A percentile compares a stretch with the other conserved stretches of the same genome.
Evolutionary conservation across 2,329 filamentous ascomycete genomes (phyloP).

Genomic region (Aspergillus sclerotialis): DNA sequence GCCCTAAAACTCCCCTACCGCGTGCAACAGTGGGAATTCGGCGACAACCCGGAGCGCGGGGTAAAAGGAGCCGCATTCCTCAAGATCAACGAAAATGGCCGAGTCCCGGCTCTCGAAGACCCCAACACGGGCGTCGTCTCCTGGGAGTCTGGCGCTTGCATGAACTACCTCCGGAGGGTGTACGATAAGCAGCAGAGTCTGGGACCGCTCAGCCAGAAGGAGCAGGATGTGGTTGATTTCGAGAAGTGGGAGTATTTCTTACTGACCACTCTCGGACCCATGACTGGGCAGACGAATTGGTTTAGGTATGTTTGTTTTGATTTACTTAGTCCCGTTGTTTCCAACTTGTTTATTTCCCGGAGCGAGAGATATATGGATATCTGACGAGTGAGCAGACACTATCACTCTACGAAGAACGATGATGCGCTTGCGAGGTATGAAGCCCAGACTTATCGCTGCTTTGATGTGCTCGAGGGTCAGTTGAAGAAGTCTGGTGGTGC

Average conservation of each 20-base stretch:
- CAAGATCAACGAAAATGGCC: conserved; percentile 41
- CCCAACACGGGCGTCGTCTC: conserved; percentile 31
- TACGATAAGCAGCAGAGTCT: conserved; percentile 38
- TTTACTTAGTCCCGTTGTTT: no score
- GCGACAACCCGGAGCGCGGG: conserved; percentile 29
- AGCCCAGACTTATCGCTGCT: conserved; percentile 37
- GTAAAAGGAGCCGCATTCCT: conserved; percentile 24
- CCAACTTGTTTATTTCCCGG: background rate
- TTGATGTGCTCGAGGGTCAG: conserved; percentile 36
- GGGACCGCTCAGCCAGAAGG: conserved; percentile 23
- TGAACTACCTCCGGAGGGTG: conserved; percentile 32
- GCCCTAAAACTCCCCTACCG: conserved; percentile 34
- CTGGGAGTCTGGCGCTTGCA: conserved; percentile 35
- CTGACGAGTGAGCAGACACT: conserved; percentile 24
- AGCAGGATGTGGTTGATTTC: conserved; percentile 37
- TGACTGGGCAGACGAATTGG: conserved; percentile 37
- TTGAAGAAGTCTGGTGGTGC: conserved; percentile 30
- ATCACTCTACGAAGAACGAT: conserved; percentile 34
- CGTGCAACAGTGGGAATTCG: conserved; percentile 37
- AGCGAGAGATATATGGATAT: background rate
- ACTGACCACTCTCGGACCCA: conserved; percentile 35
- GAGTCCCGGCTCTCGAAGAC: conserved; percentile 33
- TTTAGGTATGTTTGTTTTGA: conserved; percentile 19
- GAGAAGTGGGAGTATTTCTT: conserved; percentile 43
- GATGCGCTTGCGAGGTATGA: conserved; percentile 35